Conservation (phyloP, 495 filamentous ascomycete species). For the Aspergillus steynii region DNA sequence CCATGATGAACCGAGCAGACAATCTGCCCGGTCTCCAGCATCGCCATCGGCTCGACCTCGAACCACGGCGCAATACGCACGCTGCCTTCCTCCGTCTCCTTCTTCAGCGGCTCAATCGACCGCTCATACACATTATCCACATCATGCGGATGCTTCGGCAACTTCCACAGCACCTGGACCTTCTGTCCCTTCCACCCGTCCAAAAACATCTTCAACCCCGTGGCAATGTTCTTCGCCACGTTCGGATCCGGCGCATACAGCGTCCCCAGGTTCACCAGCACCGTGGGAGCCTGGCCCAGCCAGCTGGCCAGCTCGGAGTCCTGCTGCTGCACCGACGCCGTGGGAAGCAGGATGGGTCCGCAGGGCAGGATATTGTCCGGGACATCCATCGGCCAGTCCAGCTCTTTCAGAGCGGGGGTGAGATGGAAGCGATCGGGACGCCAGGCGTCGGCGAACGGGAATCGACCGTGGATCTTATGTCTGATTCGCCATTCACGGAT, state of each 20-base stretch:
- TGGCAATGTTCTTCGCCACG: slow-evolving; percentile 39
- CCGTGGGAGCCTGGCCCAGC: slow-evolving; percentile 44
- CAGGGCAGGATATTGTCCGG: slow-evolving; percentile 48
- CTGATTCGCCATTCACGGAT: slow-evolving; percentile 28
- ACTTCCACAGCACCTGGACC: slow-evolving; percentile 52
- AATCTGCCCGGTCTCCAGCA: slow-evolving; percentile 48
- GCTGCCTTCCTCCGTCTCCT: slow-evolving; percentile 27
- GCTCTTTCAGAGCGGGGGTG: slow-evolving; percentile 39
- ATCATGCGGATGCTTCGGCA: slow-evolving; percentile 30
- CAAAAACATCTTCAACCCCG: slow-evolving; percentile 33
- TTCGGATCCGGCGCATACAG: slow-evolving; percentile 34
- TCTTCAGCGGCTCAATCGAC: slow-evolving; percentile 26
- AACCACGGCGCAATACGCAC: slow-evolving; percentile 47
- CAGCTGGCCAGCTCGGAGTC: slow-evolving; percentile 47
- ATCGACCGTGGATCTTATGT: slow-evolving; percentile 27
- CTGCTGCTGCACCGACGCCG: slow-evolving; percentile 31
- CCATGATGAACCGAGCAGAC: slow-evolving; percentile 53
- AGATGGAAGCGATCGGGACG: slow-evolving; percentile 37
- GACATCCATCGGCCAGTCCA: slow-evolving; percentile 44
- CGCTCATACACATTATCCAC: slow-evolving; percentile 26
- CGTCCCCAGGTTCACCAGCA: slow-evolving; percentile 53
- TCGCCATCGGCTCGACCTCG: slow-evolving; percentile 44
- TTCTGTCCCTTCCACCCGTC: slow-evolving; percentile 21
- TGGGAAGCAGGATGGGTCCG: slow-evolving; percentile 44
- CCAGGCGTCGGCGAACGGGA: slow-evolving; percentile 35